Evolutionary conservation across 495 filamentous ascomycete species (phyloP).

Genomic region (Neurospora sp.): DNA sequence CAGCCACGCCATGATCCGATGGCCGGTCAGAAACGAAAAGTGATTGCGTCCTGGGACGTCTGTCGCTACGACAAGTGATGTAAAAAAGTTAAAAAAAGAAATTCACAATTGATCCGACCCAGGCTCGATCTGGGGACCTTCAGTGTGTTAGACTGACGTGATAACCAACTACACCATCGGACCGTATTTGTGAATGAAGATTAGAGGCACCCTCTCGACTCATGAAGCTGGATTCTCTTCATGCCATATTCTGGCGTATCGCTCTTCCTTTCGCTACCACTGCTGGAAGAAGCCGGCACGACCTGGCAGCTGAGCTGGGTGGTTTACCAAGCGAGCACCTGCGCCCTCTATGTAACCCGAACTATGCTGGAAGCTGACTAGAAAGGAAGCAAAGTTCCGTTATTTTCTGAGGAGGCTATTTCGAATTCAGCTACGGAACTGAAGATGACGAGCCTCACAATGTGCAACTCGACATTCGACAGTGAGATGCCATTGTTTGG

Average conservation of each 20-base stretch:
- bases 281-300: not conserved
- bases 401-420: too few species aligned
- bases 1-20: not conserved
- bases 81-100: not conserved
- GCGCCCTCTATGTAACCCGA: not conserved
- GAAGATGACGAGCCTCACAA: not conserved
- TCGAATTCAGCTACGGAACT: not conserved
- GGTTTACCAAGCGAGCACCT: not conserved
- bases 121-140: not conserved
- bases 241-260: not conserved
- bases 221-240: not conserved
- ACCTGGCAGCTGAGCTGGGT: not conserved
- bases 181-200: not conserved
- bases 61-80: not conserved
- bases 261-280: not conserved
- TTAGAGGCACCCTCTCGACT: fast-evolving
- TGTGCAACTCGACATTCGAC: not conserved
- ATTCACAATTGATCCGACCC: not conserved
- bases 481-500: not conserved
- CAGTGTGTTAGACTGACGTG: not conserved
- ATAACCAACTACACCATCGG: slow-evolving; percentile 1
- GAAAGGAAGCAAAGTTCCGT: too few species aligned
- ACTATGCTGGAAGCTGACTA: not conserved
- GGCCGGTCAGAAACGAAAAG: not conserved
- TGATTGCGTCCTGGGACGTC: too few species aligned